A percentile compares a stretch with the other conserved stretches of the same genome.
Evolutionary conservation across 1,284 basidiomycete genomes (phyloP).

Genomic region (Coniferiporia sulphurascens): DNA sequence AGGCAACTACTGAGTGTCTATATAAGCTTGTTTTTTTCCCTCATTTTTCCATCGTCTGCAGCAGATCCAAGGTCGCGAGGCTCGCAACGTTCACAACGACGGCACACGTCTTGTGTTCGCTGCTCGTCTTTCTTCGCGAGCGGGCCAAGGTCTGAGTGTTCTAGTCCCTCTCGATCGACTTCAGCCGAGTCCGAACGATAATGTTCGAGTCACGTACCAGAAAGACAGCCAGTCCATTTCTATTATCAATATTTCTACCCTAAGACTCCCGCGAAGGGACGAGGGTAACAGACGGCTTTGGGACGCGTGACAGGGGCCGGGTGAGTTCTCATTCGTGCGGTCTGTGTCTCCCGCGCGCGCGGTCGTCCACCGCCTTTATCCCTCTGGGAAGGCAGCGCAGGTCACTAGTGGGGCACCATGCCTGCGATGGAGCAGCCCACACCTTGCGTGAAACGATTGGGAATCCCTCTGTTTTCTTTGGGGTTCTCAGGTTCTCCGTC

Average conservation of each 20-base stretch:
- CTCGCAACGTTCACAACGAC: conserved; percentile 41
- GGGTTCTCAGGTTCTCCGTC: too few species aligned
- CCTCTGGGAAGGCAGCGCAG: neutral
- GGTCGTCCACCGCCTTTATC: conserved; percentile 2
- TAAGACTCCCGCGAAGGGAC: neutral
- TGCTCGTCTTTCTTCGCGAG: conserved; percentile 37
- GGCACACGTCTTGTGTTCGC: neutral
- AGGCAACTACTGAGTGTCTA: too few species aligned
- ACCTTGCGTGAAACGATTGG: neutral
- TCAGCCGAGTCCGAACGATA: conserved; percentile 45
- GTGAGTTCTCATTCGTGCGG: conserved; percentile 4
- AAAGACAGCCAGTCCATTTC: conserved; percentile 28
- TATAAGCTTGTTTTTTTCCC: neutral
- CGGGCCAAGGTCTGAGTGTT: conserved; percentile 62
- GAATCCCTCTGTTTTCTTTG: too few species aligned
- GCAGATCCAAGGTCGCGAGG: conserved; percentile 46
- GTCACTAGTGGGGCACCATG: neutral
- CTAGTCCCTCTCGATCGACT: conserved; percentile 44
- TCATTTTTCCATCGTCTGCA: conserved; percentile 26
- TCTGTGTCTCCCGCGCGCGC: conserved; percentile 2
- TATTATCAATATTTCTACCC: neutral
- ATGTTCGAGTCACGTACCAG: conserved; percentile 45
- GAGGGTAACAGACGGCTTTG: conserved; percentile 14
- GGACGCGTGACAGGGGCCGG: conserved; percentile 22
- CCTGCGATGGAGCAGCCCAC: neutral